These are phyloP conservation scores for Hypoxylon subgilvum DNA, from an alignment of 495 filamentous ascomycete genomes.

Conservation along the genomic window DNA sequence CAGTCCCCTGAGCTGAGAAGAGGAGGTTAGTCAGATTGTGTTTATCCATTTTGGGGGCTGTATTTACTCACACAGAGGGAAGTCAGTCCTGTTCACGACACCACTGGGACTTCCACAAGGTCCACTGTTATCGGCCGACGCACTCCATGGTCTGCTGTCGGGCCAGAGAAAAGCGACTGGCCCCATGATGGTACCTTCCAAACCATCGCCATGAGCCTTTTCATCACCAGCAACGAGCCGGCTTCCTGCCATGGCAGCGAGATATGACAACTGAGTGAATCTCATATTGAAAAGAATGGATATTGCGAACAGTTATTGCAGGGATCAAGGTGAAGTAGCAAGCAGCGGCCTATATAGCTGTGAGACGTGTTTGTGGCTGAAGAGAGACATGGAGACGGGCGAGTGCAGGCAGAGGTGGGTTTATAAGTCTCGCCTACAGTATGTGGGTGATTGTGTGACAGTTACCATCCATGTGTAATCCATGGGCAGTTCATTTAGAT, in stretches of 20 bases:
- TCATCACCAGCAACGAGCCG: constrained; percentile 23
- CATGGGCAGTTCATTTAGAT: constrained; percentile 32
- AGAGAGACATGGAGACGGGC: constrained; percentile 9
- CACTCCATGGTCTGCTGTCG: constrained; percentile 53
- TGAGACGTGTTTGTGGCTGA: constrained; percentile 14
- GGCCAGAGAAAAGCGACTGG: constrained; percentile 63
- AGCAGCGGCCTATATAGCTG: constrained; percentile 6
- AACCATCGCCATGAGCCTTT: constrained; percentile 39
- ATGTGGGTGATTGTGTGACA: constrained; percentile 5
- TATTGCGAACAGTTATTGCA: background rate
- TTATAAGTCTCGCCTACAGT: constrained; percentile 24
- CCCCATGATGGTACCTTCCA: constrained; percentile 51
- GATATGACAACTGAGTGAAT: constrained; percentile 30
- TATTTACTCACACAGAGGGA: constrained; percentile 45
- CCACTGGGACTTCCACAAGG: constrained; percentile 55
- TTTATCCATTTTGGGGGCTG: background rate
- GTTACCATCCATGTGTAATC: background rate
- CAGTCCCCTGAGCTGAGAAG: constrained; percentile 36
- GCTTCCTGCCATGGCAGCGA: constrained; percentile 20
- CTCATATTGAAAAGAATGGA: constrained; percentile 27
- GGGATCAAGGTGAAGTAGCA: constrained; percentile 1
- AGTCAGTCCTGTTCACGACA: constrained; percentile 50
- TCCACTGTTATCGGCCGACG: constrained; percentile 51
- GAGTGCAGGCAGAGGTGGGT: constrained; percentile 14
- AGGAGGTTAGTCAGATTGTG: constrained; percentile 17